Evolutionary conservation across 208 protist genomes (phyloP).

Genomic region (Acanthamoeba sp.): DNA sequence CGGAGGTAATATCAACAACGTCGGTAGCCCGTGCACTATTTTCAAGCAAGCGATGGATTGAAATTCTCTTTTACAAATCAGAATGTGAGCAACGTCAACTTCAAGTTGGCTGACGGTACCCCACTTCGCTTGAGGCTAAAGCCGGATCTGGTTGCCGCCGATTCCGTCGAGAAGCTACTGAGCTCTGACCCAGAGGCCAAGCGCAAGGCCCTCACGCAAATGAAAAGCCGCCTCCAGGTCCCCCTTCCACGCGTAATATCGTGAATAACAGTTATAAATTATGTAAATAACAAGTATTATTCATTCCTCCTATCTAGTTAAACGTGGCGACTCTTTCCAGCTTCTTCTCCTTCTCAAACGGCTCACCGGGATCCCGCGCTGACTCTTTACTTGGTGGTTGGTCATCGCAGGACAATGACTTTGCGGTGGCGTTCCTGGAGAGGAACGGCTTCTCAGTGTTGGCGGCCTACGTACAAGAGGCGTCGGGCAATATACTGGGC

Average conservation of each 20-base stretch:
- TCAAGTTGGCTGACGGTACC: slow-evolving; percentile 52
- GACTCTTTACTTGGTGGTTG: too few species aligned
- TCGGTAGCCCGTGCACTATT: neutral
- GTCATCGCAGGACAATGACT: slow-evolving; percentile 24
- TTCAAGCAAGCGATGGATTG: too few species aligned
- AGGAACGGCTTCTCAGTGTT: neutral
- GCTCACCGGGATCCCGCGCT: too few species aligned
- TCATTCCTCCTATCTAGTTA: neutral
- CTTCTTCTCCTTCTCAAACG: neutral
- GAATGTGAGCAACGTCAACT: slow-evolving; percentile 26
- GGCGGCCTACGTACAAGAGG: slow-evolving; percentile 26
- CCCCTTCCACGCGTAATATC: neutral
- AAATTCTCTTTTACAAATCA: too few species aligned
- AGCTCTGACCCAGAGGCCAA: slow-evolving; percentile 48
- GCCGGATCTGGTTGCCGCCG: slow-evolving; percentile 37
- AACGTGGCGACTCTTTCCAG: too few species aligned
- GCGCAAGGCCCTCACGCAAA: slow-evolving; percentile 63
- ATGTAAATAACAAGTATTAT: neutral
- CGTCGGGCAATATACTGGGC: slow-evolving; percentile 52
- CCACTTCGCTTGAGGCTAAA: slow-evolving; percentile 16
- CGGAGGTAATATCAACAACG: neutral
- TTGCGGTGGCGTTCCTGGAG: slow-evolving; percentile 45
- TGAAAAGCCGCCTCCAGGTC: slow-evolving; percentile 55
- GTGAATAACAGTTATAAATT: neutral
- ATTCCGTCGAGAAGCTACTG: slow-evolving; percentile 55